Evolutionary conservation across 2,329 filamentous ascomycete species (phyloP).

Genomic region (Colletotrichum sp.): DNA sequence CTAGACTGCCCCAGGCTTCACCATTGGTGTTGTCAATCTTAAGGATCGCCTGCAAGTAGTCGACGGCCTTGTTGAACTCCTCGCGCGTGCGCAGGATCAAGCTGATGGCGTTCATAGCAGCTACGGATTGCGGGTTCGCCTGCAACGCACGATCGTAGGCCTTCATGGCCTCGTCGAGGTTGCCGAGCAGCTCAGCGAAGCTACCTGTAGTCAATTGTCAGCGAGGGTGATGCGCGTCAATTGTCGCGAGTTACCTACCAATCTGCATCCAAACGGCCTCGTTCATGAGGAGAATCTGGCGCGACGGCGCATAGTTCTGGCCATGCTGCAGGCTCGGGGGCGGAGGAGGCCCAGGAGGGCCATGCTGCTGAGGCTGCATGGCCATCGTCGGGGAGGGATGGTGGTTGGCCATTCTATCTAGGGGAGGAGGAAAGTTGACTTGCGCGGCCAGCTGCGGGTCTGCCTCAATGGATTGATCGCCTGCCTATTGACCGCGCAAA

Average conservation of each 20-base stretch:
- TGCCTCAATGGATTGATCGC: constrained; percentile 17
- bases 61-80: constrained; percentile 91
- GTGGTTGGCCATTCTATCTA: constrained; percentile 71
- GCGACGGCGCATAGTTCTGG: constrained; percentile 67
- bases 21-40: constrained; percentile 90
- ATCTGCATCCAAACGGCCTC: constrained; percentile 93
- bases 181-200: constrained; percentile 85
- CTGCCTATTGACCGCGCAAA: constrained; percentile 22
- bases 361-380: constrained; percentile 72
- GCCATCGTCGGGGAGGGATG: constrained; percentile 81
- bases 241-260: constrained; percentile 62
- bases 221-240: constrained; percentile 8
- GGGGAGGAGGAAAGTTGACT: neutral
- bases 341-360: constrained; percentile 66
- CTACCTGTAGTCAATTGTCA: constrained; percentile 63
- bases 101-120: constrained; percentile 93
- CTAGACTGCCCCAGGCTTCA: constrained; percentile 95
- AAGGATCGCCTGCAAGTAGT: constrained; percentile 89
- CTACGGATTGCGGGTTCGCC: constrained; percentile 87
- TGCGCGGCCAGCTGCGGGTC: constrained; percentile 22
- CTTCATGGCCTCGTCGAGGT: constrained; percentile 85
- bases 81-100: constrained; percentile 90
- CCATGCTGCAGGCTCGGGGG: constrained; percentile 58
- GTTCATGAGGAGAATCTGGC: constrained; percentile 80
- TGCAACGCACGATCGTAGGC: constrained; percentile 90